Percentiles rank a stretch among this genome's conserved stretches.
Conservation (phyloP, 2,329 filamentous ascomycete species). For the Botrytis elliptica region DNA sequence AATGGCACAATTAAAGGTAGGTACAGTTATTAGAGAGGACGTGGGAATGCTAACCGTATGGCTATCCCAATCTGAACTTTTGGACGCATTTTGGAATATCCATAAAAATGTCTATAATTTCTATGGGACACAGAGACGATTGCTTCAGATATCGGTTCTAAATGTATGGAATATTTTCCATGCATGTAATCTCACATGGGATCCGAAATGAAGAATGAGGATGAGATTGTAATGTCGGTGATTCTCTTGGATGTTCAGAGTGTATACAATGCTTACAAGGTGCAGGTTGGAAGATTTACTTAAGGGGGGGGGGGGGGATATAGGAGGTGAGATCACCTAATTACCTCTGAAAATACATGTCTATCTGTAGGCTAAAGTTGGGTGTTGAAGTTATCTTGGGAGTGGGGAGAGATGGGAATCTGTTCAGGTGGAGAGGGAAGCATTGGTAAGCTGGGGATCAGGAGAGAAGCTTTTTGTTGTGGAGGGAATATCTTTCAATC, state of each 20-base stretch:
- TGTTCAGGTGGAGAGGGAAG: not conserved
- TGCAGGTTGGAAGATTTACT: not conserved
- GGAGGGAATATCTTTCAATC: not conserved
- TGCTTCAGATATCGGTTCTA: not conserved
- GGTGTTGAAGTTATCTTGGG: too few relatives aligned
- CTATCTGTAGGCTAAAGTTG: not conserved
- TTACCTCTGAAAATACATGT: too few relatives aligned
- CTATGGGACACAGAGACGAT: not conserved
- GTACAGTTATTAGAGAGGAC: not conserved
- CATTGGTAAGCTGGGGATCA: not conserved
- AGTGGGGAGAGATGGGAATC: not conserved
- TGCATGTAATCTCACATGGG: not conserved
- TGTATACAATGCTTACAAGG: not conserved
- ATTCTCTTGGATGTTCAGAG: not conserved
- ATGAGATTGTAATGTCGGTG: not conserved
- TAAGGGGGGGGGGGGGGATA: too few relatives aligned
- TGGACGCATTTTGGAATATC: too few relatives aligned
- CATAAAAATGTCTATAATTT: not conserved
- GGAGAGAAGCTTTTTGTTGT: not conserved
- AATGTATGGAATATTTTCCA: not conserved
- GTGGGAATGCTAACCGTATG: not conserved
- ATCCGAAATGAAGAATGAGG: not conserved
- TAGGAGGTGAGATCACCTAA: too few relatives aligned
- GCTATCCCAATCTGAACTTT: not conserved
- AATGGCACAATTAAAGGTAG: not conserved